Conservation (phyloP, 83 land plant species). For the Thuja plicata region DNA sequence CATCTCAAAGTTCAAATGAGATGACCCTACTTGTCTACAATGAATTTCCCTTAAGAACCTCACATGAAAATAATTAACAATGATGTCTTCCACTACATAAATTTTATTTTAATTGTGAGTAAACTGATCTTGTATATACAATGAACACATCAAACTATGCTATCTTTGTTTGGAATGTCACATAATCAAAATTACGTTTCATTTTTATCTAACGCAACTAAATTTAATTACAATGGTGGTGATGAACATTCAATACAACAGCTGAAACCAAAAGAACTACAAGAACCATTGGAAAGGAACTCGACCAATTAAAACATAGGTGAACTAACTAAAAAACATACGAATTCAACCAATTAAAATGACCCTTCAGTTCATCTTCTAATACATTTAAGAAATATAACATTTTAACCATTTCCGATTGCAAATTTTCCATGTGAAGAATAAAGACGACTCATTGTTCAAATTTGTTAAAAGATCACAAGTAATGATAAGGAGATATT, state of each 20-base stretch:
- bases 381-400: too few relatives aligned
- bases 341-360: too few relatives aligned
- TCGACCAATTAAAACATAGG: neutral
- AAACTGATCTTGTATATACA: neutral
- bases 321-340: neutral
- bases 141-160: neutral
- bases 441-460: too few relatives aligned
- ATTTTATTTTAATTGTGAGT: neutral
- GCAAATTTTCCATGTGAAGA: too few relatives aligned
- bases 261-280: neutral
- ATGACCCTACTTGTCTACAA: neutral
- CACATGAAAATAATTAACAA: neutral
- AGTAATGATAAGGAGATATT: too few relatives aligned
- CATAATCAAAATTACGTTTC: neutral
- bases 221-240: neutral
- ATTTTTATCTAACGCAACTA: neutral
- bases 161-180: neutral
- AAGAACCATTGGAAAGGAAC: neutral
- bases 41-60: neutral
- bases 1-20: neutral
- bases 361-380: too few relatives aligned
- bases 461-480: too few relatives aligned
- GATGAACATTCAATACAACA: neutral
- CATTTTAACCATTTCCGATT: too few relatives aligned
- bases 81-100: neutral